phyloP scores from a whole-genome alignment of 129 eudicot species.

The Silybum marianum region DNA sequence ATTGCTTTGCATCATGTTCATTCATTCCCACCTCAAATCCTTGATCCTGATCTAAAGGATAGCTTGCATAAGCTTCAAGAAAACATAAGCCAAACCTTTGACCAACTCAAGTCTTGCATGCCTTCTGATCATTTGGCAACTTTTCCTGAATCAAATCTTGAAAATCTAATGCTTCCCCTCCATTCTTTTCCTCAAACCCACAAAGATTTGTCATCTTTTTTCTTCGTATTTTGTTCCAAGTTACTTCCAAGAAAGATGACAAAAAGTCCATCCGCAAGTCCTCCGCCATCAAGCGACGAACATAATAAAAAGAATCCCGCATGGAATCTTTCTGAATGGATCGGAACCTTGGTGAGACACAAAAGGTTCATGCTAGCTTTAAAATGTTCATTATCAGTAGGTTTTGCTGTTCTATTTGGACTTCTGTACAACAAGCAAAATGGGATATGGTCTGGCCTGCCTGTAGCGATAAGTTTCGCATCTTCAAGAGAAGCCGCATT shows the following conservation, averaged over 20 bases:
- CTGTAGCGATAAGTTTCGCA: slow-evolving; percentile 69
- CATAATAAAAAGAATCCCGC: slow-evolving; percentile 25
- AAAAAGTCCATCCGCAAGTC: slow-evolving; percentile 5
- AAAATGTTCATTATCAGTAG: slow-evolving; percentile 78
- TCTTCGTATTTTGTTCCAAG: slow-evolving; percentile 83
- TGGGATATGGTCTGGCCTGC: slow-evolving; percentile 86
- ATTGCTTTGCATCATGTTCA: slow-evolving; percentile 49
- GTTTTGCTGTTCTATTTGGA: slow-evolving; percentile 75
- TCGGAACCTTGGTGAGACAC: slow-evolving; percentile 23
- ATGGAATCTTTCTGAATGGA: neutral
- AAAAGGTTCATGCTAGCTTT: slow-evolving; percentile 55
- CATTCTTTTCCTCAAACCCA: slow-evolving; percentile 41
- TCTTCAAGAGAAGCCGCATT: slow-evolving; percentile 68
- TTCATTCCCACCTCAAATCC: slow-evolving; percentile 38
- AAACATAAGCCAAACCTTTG: slow-evolving; percentile 38
- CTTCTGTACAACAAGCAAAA: slow-evolving; percentile 58
- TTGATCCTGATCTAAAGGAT: slow-evolving; percentile 46
- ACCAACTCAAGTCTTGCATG: slow-evolving; percentile 41
- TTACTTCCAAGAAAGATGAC: slow-evolving; percentile 50
- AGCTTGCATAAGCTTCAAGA: slow-evolving; percentile 38
- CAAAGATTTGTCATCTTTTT: slow-evolving; percentile 57
- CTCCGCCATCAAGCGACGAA: slow-evolving; percentile 9
- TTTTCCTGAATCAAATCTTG: slow-evolving; percentile 55
- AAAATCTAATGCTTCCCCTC: slow-evolving; percentile 33
- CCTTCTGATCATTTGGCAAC: slow-evolving; percentile 42